Base-by-base conservation (phyloP, 495 filamentous ascomycete species). In the Penicillium waksmanii region DNA sequence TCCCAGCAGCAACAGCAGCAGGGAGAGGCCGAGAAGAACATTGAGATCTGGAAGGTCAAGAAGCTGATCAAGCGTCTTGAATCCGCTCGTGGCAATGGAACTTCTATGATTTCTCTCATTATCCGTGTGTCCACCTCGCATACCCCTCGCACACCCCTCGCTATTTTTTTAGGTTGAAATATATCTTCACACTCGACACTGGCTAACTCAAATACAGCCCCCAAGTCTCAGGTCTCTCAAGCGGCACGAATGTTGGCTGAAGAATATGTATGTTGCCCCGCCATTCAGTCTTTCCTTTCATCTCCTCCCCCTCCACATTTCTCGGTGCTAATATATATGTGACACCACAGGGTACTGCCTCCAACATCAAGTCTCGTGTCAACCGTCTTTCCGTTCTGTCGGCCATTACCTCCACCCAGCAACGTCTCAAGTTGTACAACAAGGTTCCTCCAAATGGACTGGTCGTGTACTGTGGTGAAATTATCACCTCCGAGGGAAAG, bases 401-500 rank as follows among this genome's bases (percentile, higher is more conserved):
- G 9, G 95, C 95, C 69, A 98, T 98, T 74, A 98, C 95, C 12
- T 98, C 96, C 43, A 98, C 95, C 60, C 95, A 98, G 80, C 95
- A 98, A 82, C 88, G 94, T 73, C 87, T 98, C 55, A 98, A 98
- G 82, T 84, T 98, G 21, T 98, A 98, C 82, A 96, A 91, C 78
- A 97, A 96, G 77, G 95, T 98, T 47, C 95, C 95, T 44, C 90
- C 96, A 7, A 98, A 98, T 80, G 95, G 95, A 55, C 80, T 98
- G 51, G 95, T 98, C 52, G 89, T 98, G 57, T 98, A 98, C 83
- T 98, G 95, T 77, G 95, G 95, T 86, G 95, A 98, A 96, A 97
- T 98, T 73, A 92, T 98, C 80, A 98, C 95, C 15, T 88, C 87
- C 9, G 95, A 98, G 80, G 95, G 95, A 74, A 98, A 98, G 75